Conservation (phyloP, 306 rosid genomes). For the Benincasa hispida region DNA sequence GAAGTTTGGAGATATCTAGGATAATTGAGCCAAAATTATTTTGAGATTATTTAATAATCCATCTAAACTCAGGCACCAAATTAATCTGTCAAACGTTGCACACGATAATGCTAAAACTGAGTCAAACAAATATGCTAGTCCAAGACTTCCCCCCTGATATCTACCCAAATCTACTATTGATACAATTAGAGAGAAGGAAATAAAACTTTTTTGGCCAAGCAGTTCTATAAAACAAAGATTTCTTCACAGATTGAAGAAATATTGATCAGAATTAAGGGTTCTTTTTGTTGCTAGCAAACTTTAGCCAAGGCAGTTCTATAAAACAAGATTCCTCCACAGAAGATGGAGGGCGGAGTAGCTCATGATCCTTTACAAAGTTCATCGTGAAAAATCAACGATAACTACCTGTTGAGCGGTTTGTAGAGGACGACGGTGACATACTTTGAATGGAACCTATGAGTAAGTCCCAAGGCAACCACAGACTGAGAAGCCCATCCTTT, state of each 20-base stretch:
- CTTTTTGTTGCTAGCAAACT: slow-evolving; percentile 3
- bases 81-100: background rate
- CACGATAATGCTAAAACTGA: background rate
- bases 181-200: background rate
- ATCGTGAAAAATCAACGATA: background rate
- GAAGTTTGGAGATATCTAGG: background rate
- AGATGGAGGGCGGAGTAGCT: background rate
- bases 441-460: slow-evolving; percentile 79
- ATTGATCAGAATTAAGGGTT: background rate
- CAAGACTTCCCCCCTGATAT: background rate
- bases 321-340: slow-evolving; percentile 2
- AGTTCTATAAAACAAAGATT: slow-evolving; percentile 1
- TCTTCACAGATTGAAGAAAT: background rate
- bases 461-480: slow-evolving; percentile 80
- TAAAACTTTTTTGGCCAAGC: background rate
- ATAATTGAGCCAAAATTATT: background rate
- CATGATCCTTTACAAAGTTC: slow-evolving; percentile 1
- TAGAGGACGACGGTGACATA: slow-evolving; percentile 88
- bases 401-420: slow-evolving; percentile 67
- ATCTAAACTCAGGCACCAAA: background rate
- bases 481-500: slow-evolving; percentile 76
- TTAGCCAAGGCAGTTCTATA: background rate
- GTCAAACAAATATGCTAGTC: background rate
- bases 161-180: background rate
- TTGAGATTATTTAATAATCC: background rate